Evolutionary conservation across 2,329 filamentous ascomycete species (phyloP).

Genomic region (Ampelomyces quisqualis): DNA sequence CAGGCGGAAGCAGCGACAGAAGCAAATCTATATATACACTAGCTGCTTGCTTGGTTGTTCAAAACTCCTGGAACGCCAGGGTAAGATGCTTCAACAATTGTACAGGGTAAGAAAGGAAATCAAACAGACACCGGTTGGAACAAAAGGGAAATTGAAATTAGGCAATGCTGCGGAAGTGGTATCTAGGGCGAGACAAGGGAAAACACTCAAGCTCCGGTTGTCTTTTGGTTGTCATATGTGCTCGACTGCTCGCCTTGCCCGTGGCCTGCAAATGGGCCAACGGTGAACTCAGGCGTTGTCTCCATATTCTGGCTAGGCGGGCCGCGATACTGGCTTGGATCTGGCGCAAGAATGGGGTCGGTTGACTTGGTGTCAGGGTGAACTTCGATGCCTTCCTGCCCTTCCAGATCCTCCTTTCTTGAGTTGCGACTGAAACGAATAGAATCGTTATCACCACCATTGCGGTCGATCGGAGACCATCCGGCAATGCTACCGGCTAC

Average conservation of each 20-base stretch:
- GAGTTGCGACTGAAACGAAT: slow-evolving; percentile 41
- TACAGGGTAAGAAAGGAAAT: no score
- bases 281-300: slow-evolving; percentile 48
- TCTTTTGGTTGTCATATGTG: not conserved
- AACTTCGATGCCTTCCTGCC: slow-evolving; percentile 48
- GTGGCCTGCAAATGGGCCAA: slow-evolving; percentile 44
- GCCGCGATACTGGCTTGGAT: slow-evolving; percentile 43
- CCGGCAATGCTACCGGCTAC: slow-evolving; percentile 74
- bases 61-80: no score
- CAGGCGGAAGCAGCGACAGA: no score
- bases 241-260: no score
- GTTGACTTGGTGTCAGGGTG: slow-evolving; percentile 53
- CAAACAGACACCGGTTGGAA: no score
- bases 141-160: not conserved
- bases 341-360: slow-evolving; percentile 50
- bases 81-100: no score
- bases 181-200: not conserved
- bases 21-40: no score
- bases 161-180: slow-evolving; percentile 1
- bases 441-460: slow-evolving; percentile 45
- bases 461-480: slow-evolving; percentile 69
- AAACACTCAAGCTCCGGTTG: not conserved
- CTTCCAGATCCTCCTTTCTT: slow-evolving; percentile 46
- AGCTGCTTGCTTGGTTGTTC: no score
- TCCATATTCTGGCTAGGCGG: slow-evolving; percentile 49